These are phyloP conservation scores for Ophiostoma ulmi DNA, from an alignment of 2,329 filamentous ascomycete genomes.

Conservation along the genomic window DNA sequence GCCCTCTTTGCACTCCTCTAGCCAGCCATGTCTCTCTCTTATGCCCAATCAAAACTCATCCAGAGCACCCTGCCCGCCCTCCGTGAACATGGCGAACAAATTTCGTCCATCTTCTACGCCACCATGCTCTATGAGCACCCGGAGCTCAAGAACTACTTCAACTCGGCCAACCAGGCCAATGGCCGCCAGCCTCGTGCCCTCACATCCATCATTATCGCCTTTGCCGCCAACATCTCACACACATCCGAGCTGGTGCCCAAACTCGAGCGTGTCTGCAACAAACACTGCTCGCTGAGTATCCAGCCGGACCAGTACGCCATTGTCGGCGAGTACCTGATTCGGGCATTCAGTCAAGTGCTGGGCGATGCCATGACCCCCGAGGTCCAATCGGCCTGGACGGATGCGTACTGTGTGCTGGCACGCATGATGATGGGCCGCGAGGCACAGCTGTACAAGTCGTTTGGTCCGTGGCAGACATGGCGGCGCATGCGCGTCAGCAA, in stretches of 20 bases:
- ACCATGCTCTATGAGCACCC: slow-evolving; percentile 62
- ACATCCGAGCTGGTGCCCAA: slow-evolving; percentile 50
- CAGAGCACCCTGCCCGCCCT: slow-evolving; percentile 67
- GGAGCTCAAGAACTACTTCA: slow-evolving; percentile 65
- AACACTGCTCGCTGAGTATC: slow-evolving; percentile 67
- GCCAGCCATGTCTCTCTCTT: slow-evolving; percentile 38
- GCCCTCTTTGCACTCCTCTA: neutral
- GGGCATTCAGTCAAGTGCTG: slow-evolving; percentile 61
- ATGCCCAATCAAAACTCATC: slow-evolving; percentile 58
- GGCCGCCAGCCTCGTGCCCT: slow-evolving; percentile 58
- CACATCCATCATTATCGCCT: slow-evolving; percentile 61
- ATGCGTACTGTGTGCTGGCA: slow-evolving; percentile 68
- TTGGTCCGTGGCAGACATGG: slow-evolving; percentile 59
- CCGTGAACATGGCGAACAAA: slow-evolving; percentile 60
- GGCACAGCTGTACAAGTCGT: slow-evolving; percentile 55
- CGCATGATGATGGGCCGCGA: slow-evolving; percentile 66
- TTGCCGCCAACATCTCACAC: slow-evolving; percentile 65
- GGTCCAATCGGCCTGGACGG: slow-evolving; percentile 61
- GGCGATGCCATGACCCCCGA: slow-evolving; percentile 61
- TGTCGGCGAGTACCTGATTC: slow-evolving; percentile 63
- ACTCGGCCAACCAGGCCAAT: slow-evolving; percentile 58
- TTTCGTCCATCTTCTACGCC: slow-evolving; percentile 67
- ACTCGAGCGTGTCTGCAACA: slow-evolving; percentile 59
- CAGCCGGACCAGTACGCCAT: slow-evolving; percentile 64
- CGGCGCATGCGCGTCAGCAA: slow-evolving; percentile 59